phyloP scores from a whole-genome alignment of 2,329 filamentous ascomycete genomes.

The Tolypocladium ovalisporum region DNA sequence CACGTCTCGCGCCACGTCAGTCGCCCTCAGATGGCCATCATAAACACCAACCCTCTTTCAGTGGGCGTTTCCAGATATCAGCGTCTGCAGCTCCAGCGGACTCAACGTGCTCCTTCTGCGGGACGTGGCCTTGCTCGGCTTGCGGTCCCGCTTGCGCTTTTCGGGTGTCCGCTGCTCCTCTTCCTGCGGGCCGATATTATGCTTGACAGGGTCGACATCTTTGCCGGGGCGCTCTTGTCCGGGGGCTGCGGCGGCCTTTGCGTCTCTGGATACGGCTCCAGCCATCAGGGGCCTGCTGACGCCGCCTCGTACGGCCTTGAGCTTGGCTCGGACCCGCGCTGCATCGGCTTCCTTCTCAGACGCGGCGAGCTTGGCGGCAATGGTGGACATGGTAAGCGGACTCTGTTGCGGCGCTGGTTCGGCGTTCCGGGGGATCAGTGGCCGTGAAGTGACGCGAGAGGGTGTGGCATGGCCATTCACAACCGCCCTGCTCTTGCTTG shows the following conservation, averaged over 20 bases:
- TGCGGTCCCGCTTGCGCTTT: slow-evolving; percentile 41
- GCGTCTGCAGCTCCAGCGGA: slow-evolving; percentile 60
- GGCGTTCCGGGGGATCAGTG: slow-evolving; percentile 18
- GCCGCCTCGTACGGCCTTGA: slow-evolving; percentile 36
- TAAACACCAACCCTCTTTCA: neutral
- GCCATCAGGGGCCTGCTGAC: slow-evolving; percentile 14
- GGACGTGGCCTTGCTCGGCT: slow-evolving; percentile 43
- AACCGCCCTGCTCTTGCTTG: slow-evolving; percentile 4
- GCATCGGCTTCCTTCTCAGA: slow-evolving; percentile 54
- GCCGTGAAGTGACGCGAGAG: slow-evolving; percentile 9
- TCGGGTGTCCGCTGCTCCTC: slow-evolving; percentile 16
- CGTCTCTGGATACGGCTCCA: neutral
- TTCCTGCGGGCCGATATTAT: slow-evolving; percentile 12
- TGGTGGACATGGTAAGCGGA: slow-evolving; percentile 49
- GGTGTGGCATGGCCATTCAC: slow-evolving; percentile 9
- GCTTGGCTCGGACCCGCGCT: slow-evolving; percentile 50
- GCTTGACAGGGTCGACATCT: slow-evolving; percentile 25
- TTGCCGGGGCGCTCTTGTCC: slow-evolving; percentile 1
- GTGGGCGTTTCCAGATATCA: slow-evolving; percentile 40
- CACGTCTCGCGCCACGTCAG: neutral
- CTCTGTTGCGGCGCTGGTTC: slow-evolving; percentile 32
- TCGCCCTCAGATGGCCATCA: neutral
- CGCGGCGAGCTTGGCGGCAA: slow-evolving; percentile 52
- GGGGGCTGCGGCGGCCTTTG: neutral
- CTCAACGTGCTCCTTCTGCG: slow-evolving; percentile 65